Evolutionary conservation across 1,139 yeast genomes (phyloP).

Genomic region (Yamadazyma aaseri): DNA sequence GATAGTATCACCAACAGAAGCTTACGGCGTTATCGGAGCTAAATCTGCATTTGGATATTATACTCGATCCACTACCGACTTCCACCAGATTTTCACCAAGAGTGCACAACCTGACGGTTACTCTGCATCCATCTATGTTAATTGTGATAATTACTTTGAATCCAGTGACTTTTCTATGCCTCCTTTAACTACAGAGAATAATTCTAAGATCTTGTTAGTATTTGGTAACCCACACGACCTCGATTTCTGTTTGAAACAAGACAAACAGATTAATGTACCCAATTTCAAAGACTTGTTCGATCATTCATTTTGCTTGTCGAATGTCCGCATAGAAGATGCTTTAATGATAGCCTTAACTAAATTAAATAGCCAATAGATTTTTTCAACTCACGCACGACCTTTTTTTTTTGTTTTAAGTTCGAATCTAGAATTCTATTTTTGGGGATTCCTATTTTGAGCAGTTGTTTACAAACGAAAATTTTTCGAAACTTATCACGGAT

Average conservation of each 20-base stretch:
- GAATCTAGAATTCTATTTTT: slow-evolving; percentile 17
- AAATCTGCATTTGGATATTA: slow-evolving; percentile 70
- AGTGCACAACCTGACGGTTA: slow-evolving; percentile 69
- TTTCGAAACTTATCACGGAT: slow-evolving; percentile 9
- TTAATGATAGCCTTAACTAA: slow-evolving; percentile 61
- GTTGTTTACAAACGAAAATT: slow-evolving; percentile 18
- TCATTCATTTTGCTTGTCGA: slow-evolving; percentile 55
- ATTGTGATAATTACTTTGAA: slow-evolving; percentile 62
- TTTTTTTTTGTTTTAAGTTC: neutral
- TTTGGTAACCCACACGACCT: slow-evolving; percentile 65
- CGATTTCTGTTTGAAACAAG: slow-evolving; percentile 47
- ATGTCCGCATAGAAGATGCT: slow-evolving; percentile 70
- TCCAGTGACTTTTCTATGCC: neutral
- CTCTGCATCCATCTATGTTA: slow-evolving; percentile 60
- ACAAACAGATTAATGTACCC: slow-evolving; percentile 50
- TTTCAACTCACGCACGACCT: neutral
- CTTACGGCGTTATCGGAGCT: slow-evolving; percentile 64
- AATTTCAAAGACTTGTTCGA: slow-evolving; percentile 67
- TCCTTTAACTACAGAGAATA: slow-evolving; percentile 8
- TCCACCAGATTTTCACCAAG: slow-evolving; percentile 70
- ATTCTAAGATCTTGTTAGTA: slow-evolving; percentile 46
- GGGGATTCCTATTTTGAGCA: slow-evolving; percentile 8
- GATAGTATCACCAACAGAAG: slow-evolving; percentile 70
- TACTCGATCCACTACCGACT: slow-evolving; percentile 63
- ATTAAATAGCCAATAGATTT: slow-evolving; percentile 6